Evolutionary conservation across 768 basidiomycete species (phyloP), one percentile per base, ranked within the genome.

Genomic region (Harrya chromipes): DNA sequence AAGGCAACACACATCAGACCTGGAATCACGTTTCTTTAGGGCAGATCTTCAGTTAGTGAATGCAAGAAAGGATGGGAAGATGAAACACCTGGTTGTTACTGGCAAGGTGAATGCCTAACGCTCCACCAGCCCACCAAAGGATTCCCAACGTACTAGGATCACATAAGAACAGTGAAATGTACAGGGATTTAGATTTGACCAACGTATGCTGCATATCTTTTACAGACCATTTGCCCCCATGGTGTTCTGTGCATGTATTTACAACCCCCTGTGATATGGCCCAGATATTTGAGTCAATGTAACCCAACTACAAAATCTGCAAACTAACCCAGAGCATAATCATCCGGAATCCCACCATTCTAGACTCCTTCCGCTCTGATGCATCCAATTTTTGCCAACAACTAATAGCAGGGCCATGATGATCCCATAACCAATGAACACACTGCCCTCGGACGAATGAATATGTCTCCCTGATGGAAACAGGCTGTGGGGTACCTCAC

Each of bases 181-280:
- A 23, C 19, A 41, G 11, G 50, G 10, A 36, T n/a, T 11, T 36
- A 51, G 40, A 24, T 37, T 6, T 6, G 11, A 75, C 87, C 54
- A 62, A 90, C 83, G 90, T 92, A 67, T 95, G 93, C 60, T 94
- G 92, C 89, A 94, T 88, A 66, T 95, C 94, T 66, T 95, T 94
- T 45, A 85, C 86, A 3, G 83, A 87, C 94, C 94, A 95, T 1
- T 60, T 65, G 17, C 76, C 76, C 7, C 90, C 89, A 42, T 83
- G 87, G 63, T 97, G 93, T 61, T 93, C 90, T 0, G 93, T 94
- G 64, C 95, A 94, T 0, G 93, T 94, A 57, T 97, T 95, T 49
- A 97, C 86, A 81, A 58, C 48, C 27, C 49, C 66, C 56, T 58
- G 29, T 2, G 5, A 53, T 47, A 43, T 31, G 7, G 14, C n/a